These are phyloP conservation scores for Phytophthora meadii DNA, from an alignment of 352 stramenopile species.

Conservation along the genomic window DNA sequence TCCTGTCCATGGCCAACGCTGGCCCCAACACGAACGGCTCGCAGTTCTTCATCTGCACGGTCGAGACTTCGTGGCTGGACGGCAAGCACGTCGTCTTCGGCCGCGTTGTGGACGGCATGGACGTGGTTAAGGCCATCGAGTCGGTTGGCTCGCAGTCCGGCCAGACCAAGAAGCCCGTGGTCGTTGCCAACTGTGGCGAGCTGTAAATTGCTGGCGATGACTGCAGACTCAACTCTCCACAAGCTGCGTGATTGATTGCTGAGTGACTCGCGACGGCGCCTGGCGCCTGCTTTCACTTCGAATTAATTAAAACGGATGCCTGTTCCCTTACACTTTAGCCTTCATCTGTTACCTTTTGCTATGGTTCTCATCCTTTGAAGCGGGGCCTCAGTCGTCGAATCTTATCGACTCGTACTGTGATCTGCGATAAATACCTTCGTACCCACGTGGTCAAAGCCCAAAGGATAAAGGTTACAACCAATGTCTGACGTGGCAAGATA, in stretches of 20 bases:
- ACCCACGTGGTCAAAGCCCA: constrained; percentile 10
- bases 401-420: neutral
- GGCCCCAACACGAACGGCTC: constrained; percentile 97
- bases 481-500: neutral
- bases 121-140: constrained; percentile 98
- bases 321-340: constrained; percentile 13
- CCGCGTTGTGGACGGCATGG: constrained; percentile 96
- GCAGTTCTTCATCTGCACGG: constrained; percentile 98
- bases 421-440: constrained; percentile 8
- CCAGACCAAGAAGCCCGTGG: constrained; percentile 89
- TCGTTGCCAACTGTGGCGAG: constrained; percentile 96
- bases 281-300: constrained; percentile 26
- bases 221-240: neutral
- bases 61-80: constrained; percentile 91
- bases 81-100: constrained; percentile 96
- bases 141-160: constrained; percentile 93
- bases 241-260: constrained; percentile 17
- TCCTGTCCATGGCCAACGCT: constrained; percentile 97
- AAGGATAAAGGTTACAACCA: too few relatives aligned
- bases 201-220: constrained; percentile 45
- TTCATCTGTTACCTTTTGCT: neutral
- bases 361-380: neutral
- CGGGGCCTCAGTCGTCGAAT: too few relatives aligned
- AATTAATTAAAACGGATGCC: constrained; percentile 42
- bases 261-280: constrained; percentile 12